A percentile compares a stretch with the other conserved stretches of the same genome.
These are phyloP conservation scores for Penicilliopsis zonata DNA, from an alignment of 495 filamentous ascomycete species.

Conservation along the genomic window DNA sequence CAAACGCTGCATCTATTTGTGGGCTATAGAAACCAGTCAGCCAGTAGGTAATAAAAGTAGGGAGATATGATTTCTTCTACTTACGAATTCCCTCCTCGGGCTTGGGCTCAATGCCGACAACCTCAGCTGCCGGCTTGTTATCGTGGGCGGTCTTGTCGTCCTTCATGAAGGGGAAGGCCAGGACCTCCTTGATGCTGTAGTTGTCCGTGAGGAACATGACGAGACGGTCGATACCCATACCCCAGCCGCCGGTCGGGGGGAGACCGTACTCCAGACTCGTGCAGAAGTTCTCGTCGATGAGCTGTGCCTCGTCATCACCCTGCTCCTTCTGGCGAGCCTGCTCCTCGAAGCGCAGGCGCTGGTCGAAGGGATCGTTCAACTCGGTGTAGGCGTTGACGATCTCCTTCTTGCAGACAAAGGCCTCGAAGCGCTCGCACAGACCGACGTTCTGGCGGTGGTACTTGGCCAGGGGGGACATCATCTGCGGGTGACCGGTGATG, in stretches of 20 bases:
- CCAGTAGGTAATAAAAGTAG: slow-evolving; percentile 3
- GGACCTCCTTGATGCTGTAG: slow-evolving; percentile 91
- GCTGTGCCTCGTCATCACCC: slow-evolving; percentile 93
- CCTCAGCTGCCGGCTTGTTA: slow-evolving; percentile 51
- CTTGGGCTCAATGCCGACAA: slow-evolving; percentile 48
- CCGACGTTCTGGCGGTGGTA: slow-evolving; percentile 72
- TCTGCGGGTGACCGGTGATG: slow-evolving; percentile 85
- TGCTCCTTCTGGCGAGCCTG: slow-evolving; percentile 91
- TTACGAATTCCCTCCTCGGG: slow-evolving; percentile 60
- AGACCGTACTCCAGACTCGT: slow-evolving; percentile 74
- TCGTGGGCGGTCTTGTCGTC: slow-evolving; percentile 40
- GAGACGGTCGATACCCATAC: slow-evolving; percentile 92
- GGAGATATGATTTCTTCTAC: slow-evolving; percentile 15
- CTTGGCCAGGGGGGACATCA: slow-evolving; percentile 98
- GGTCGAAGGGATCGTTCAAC: slow-evolving; percentile 94
- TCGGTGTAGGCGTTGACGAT: slow-evolving; percentile 96
- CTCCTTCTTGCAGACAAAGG: slow-evolving; percentile 95
- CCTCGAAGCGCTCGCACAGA: slow-evolving; percentile 93
- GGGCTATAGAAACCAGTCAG: slow-evolving; percentile 2
- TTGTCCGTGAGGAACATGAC: slow-evolving; percentile 97
- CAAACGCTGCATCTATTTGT: slow-evolving; percentile 18
- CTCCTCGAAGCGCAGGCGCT: slow-evolving; percentile 89
- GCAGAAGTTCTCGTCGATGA: slow-evolving; percentile 91
- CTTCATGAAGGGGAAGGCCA: slow-evolving; percentile 87
- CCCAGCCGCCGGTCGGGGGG: slow-evolving; percentile 92